Evolutionary conservation across 805 yeast genomes (phyloP).

Genomic region (Candida mattraensis): DNA sequence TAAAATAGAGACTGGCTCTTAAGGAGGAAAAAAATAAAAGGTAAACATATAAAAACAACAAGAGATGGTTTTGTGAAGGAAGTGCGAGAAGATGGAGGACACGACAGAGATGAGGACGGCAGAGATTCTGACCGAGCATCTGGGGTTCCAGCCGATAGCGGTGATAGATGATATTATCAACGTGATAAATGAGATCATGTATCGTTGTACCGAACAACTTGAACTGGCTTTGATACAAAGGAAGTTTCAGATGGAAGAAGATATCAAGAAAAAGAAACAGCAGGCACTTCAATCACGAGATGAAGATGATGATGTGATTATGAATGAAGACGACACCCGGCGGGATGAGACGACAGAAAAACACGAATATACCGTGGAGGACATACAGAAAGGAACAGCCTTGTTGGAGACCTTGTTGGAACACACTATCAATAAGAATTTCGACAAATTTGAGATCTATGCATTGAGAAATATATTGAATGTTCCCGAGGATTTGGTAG

Average conservation of each 20-base stretch:
- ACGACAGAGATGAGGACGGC: slow-evolving; percentile 29
- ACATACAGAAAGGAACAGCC: slow-evolving; percentile 76
- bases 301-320: slow-evolving; percentile 30
- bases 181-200: slow-evolving; percentile 80
- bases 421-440: slow-evolving; percentile 72
- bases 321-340: slow-evolving; percentile 23
- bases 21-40: slow-evolving; percentile 1
- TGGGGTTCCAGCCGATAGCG: slow-evolving; percentile 81
- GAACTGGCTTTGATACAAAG: slow-evolving; percentile 57
- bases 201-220: slow-evolving; percentile 76
- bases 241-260: slow-evolving; percentile 27
- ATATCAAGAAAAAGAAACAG: slow-evolving; percentile 15
- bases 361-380: slow-evolving; percentile 33
- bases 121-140: slow-evolving; percentile 74
- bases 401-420: slow-evolving; percentile 76
- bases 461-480: slow-evolving; percentile 72
- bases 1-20: neutral
- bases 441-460: slow-evolving; percentile 84
- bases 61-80: no score
- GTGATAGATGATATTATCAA: slow-evolving; percentile 85
- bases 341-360: slow-evolving; percentile 4
- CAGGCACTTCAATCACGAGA: slow-evolving; percentile 11
- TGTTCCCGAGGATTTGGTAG: slow-evolving; percentile 64
- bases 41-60: slow-evolving; percentile 7
- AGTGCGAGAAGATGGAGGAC: slow-evolving; percentile 11